Evolutionary conservation across 352 stramenopile species (phyloP).

Genomic region (Pythium oligandrum): DNA sequence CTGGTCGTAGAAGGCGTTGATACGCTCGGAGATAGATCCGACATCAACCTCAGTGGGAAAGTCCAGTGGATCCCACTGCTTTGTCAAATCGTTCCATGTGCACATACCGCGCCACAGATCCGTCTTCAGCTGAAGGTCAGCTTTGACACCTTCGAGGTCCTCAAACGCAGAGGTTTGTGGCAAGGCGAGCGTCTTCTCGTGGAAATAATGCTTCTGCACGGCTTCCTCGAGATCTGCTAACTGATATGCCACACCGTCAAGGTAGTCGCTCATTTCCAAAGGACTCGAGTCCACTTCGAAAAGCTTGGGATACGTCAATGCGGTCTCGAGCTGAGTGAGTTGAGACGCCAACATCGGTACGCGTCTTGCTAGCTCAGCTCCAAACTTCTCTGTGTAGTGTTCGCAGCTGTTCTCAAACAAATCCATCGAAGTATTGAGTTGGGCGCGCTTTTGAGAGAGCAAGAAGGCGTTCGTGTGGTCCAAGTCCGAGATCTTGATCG

Average conservation of each 20-base stretch:
- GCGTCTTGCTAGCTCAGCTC: conserved; percentile 57
- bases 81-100: conserved; percentile 54
- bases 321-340: conserved; percentile 24
- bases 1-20: conserved; percentile 52
- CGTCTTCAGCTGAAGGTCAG: conserved; percentile 74
- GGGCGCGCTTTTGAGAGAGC: conserved; percentile 64
- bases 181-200: conserved; percentile 53
- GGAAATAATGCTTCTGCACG: conserved; percentile 36
- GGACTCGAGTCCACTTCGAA: conserved; percentile 49
- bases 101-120: conserved; percentile 71
- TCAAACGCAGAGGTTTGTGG: conserved; percentile 74
- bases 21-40: conserved; percentile 50
- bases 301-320: conserved; percentile 30
- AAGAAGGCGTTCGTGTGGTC: conserved; percentile 77
- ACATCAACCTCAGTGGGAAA: conserved; percentile 76
- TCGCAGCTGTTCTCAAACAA: conserved; percentile 67
- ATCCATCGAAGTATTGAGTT: conserved; percentile 74
- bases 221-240: conserved; percentile 28
- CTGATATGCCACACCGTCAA: conserved; percentile 30
- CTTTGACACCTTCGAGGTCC: conserved; percentile 58
- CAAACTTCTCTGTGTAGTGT: conserved; percentile 73
- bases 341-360: conserved; percentile 36
- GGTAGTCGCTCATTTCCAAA: conserved; percentile 40
- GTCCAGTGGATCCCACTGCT: conserved; percentile 36
- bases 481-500: conserved; percentile 53